Conservation (phyloP, 139 green algal species). For the Chlorella vulgaris region DNA sequence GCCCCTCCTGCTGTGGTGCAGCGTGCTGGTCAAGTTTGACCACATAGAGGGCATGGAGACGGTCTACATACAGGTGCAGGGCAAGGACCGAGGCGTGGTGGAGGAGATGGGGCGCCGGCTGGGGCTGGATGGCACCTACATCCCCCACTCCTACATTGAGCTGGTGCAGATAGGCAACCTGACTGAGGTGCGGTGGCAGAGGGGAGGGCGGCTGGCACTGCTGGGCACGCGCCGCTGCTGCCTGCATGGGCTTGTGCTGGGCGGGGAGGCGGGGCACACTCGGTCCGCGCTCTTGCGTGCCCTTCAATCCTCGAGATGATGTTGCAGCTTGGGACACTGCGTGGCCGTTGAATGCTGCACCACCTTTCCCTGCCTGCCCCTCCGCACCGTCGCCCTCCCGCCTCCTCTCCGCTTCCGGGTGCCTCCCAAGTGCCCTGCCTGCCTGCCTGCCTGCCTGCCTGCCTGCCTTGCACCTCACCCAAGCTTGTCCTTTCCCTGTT, state of each 20-base stretch:
- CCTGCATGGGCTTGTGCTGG: too few relatives aligned
- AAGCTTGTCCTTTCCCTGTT: background rate
- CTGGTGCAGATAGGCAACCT: slow-evolving; percentile 84
- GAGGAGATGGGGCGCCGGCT: slow-evolving; percentile 66
- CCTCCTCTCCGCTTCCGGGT: background rate
- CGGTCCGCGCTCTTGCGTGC: too few relatives aligned
- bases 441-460: background rate
- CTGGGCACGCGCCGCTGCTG: too few relatives aligned
- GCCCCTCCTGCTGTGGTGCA: background rate
- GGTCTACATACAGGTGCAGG: slow-evolving; percentile 76
- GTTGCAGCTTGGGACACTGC: too few relatives aligned
- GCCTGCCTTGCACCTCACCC: background rate
- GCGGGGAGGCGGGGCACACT: too few relatives aligned
- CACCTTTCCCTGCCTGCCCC: background rate
- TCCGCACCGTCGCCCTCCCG: too few relatives aligned
- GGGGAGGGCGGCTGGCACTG: background rate
- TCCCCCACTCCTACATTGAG: slow-evolving; percentile 94
- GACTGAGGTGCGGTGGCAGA: slow-evolving; percentile 5
- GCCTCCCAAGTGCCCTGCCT: background rate
- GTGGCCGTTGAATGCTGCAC: background rate
- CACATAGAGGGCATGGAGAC: slow-evolving; percentile 76
- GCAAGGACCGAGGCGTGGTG: slow-evolving; percentile 77
- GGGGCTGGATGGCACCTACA: slow-evolving; percentile 86
- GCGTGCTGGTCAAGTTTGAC: slow-evolving; percentile 84
- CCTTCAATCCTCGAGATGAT: too few relatives aligned